These are phyloP conservation scores for Suhomyces taliae DNA, from an alignment of 1,139 yeast species.

Conservation along the genomic window DNA sequence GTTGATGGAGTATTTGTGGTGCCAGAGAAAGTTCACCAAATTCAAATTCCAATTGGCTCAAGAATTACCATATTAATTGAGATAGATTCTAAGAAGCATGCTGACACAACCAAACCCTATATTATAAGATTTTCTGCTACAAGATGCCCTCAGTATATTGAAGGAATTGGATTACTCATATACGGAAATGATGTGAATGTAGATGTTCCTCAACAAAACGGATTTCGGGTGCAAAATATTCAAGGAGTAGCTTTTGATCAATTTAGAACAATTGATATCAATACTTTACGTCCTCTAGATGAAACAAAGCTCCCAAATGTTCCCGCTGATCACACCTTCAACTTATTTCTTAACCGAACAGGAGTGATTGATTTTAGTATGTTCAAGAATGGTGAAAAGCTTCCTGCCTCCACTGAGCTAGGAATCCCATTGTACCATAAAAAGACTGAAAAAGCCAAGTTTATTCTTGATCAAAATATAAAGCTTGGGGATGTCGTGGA, in stretches of 20 bases:
- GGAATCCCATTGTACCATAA: constrained; percentile 14
- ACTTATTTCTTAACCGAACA: constrained; percentile 24
- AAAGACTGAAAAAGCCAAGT: constrained; percentile 4
- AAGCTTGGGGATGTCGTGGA: constrained; percentile 29
- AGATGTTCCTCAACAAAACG: neutral
- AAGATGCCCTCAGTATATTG: constrained; percentile 31
- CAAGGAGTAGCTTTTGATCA: constrained; percentile 6
- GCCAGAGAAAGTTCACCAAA: constrained; percentile 25
- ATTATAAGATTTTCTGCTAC: constrained; percentile 26
- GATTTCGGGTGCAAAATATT: constrained; percentile 7
- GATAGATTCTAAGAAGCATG: constrained; percentile 18
- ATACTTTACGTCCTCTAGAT: constrained; percentile 17
- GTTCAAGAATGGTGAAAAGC: constrained; percentile 21
- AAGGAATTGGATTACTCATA: constrained; percentile 26
- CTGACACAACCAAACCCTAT: constrained; percentile 15
- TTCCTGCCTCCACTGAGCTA: constrained; percentile 21
- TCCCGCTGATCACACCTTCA: constrained; percentile 24
- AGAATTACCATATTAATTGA: constrained; percentile 28
- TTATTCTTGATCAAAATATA: constrained; percentile 19
- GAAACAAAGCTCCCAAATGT: constrained; percentile 9
- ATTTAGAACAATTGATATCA: constrained; percentile 8
- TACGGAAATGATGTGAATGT: constrained; percentile 17
- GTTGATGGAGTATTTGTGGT: constrained; percentile 31
- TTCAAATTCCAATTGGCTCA: constrained; percentile 31
- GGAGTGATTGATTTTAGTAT: constrained; percentile 29